These are phyloP conservation scores for Penicillium sp. DNA, from an alignment of 2,329 filamentous ascomycete genomes.

Conservation along the genomic window DNA sequence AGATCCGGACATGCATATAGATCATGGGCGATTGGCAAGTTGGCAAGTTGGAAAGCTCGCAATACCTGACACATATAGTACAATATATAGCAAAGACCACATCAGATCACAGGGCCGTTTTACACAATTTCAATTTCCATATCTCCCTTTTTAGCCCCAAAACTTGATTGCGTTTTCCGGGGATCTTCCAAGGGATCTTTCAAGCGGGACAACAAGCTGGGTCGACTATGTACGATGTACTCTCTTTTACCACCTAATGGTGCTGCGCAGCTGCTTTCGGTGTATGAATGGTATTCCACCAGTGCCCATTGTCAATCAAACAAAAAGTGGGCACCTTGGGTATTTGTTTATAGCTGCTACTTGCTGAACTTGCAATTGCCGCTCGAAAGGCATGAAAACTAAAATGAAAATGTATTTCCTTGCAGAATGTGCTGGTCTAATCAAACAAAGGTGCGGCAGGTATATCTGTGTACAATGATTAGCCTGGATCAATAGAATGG, in stretches of 20 bases:
- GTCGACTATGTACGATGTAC: background rate
- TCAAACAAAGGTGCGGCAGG: constrained; percentile 48
- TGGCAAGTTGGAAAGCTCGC: background rate
- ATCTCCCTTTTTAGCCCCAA: background rate
- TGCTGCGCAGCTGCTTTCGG: background rate
- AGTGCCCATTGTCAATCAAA: background rate
- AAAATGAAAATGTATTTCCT: background rate
- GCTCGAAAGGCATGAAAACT: background rate
- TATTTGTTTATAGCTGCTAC: background rate
- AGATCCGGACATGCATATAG: background rate
- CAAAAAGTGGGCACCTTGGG: background rate
- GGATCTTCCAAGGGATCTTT: background rate
- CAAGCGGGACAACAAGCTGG: background rate
- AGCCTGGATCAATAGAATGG: constrained; percentile 21
- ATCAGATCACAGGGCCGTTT: background rate
- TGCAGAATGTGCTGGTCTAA: constrained; percentile 13
- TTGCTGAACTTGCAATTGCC: background rate
- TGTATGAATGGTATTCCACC: background rate
- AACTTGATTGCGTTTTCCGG: background rate
- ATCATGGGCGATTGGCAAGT: background rate
- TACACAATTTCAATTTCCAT: background rate
- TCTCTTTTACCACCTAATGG: background rate
- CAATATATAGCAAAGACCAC: background rate
- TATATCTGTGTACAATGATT: constrained; percentile 36
- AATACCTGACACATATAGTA: background rate